A percentile compares a stretch with the other conserved stretches of the same genome.
These are phyloP conservation scores for Pseudogymnoascus sp. DNA, from an alignment of 2,329 filamentous ascomycete genomes.

Conservation along the genomic window DNA sequence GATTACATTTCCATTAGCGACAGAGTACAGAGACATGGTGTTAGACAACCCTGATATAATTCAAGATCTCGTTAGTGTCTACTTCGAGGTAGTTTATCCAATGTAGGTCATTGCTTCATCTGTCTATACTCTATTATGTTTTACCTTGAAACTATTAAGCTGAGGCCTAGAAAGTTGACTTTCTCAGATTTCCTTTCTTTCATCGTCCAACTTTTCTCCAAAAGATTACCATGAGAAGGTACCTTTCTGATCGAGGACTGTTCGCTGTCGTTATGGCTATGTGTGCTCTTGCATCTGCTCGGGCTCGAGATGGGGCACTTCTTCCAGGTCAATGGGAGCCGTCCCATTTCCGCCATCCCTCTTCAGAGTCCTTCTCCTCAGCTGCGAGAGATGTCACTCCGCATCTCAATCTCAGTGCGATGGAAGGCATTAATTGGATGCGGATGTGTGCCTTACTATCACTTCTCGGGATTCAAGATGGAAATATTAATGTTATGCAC, in stretches of 20 bases:
- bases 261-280: slow-evolving; percentile 44
- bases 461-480: slow-evolving; percentile 43
- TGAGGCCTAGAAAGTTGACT: background rate
- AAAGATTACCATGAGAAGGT: slow-evolving; percentile 34
- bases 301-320: slow-evolving; percentile 42
- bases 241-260: slow-evolving; percentile 32
- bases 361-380: slow-evolving; percentile 36
- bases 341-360: slow-evolving; percentile 25
- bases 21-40: slow-evolving; percentile 11
- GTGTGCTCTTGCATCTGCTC: slow-evolving; percentile 40
- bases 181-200: slow-evolving; percentile 39
- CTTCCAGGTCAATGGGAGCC: slow-evolving; percentile 29
- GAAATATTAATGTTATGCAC: slow-evolving; percentile 40
- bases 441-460: slow-evolving; percentile 40
- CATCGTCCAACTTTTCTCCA: slow-evolving; percentile 37
- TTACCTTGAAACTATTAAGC: slow-evolving; percentile 1
- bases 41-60: slow-evolving; percentile 31
- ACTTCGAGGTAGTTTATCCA: slow-evolving; percentile 46
- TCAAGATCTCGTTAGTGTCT: slow-evolving; percentile 38
- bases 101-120: slow-evolving; percentile 27
- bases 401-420: slow-evolving; percentile 28
- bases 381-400: slow-evolving; percentile 34
- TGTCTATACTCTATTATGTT: background rate
- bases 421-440: slow-evolving; percentile 33
- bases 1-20: slow-evolving; percentile 1